These are phyloP conservation scores for Solanum rostratum DNA, from an alignment of 257 asterid species.

Conservation along the genomic window DNA sequence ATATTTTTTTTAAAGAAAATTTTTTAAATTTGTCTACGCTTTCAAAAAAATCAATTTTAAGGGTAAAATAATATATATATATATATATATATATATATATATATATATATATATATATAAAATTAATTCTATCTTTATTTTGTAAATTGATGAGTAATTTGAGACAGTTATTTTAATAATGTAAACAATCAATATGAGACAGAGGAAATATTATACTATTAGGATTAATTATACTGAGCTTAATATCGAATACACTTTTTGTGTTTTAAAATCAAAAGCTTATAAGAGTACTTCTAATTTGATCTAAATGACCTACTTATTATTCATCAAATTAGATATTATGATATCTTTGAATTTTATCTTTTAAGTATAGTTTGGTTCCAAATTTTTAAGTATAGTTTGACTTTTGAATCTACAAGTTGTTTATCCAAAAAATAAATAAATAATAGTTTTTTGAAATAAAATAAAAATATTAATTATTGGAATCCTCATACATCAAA, in stretches of 20 bases:
- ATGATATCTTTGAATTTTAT: background rate
- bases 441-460: background rate
- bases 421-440: background rate
- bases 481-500: background rate
- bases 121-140: too few relatives aligned
- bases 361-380: background rate
- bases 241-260: background rate
- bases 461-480: background rate
- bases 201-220: background rate
- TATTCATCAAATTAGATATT: background rate
- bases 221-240: background rate
- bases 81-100: too few relatives aligned
- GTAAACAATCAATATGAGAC: background rate
- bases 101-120: too few relatives aligned
- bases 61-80: too few relatives aligned
- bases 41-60: too few relatives aligned
- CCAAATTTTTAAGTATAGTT: background rate
- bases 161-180: too few relatives aligned
- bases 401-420: background rate
- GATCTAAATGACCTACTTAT: background rate
- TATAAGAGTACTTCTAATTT: background rate
- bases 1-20: too few relatives aligned
- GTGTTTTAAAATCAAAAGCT: too few relatives aligned
- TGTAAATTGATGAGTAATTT: too few relatives aligned
- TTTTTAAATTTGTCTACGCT: too few relatives aligned